Evolutionary conservation across 2,329 filamentous ascomycete species (phyloP), one percentile per base, ranked within the genome.

Genomic region (Truncatella angustata): DNA sequence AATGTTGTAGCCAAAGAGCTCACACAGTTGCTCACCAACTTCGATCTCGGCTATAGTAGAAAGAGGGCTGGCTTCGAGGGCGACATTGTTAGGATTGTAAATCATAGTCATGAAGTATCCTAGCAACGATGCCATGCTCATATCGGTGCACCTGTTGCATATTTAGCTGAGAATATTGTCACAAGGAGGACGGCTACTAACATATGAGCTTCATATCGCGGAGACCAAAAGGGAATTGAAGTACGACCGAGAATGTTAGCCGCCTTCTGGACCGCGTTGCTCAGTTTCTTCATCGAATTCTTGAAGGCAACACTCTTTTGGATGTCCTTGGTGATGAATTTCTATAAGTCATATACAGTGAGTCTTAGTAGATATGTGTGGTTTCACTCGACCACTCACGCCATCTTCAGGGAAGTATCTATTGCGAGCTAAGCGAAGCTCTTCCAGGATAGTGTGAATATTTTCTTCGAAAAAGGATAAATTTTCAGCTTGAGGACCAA

Each of bases 31-130:
- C 50, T 75, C 58, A 1, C 75, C 75, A 2, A 73, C 74, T 35
- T 70, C 63, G 4, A 73, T 68, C 54, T 79, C 76, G 4, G 71
- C 67, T 3, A 74, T 51, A 0, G 73, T 78, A 0, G 73, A 71
- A 11, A 77, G 56, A 0, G 75, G 75, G 37, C 73, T 77, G 1
- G 70, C 74, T 53, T 78, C 75, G 0, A 75, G 57, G 1, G 73
- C 64, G 1, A 78, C 70, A 32, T 78, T 78, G 62, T 78, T 79
- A 0, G 75, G 74, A 44, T 78, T 77, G 53, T 76, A 78, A 21
- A 78, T 30, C 74, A 78, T 78, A 0, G 74, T 74, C 66, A 74
- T 74, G 24, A 77, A 72, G 56, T 77, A 77, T 1, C 74, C 74
- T 3, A 77, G 62, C 3, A 76, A 49, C 1, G 69, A 65, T 0